Base-by-base conservation (phyloP, 1,284 basidiomycete genomes). In the Puccinia triticina region DNA sequence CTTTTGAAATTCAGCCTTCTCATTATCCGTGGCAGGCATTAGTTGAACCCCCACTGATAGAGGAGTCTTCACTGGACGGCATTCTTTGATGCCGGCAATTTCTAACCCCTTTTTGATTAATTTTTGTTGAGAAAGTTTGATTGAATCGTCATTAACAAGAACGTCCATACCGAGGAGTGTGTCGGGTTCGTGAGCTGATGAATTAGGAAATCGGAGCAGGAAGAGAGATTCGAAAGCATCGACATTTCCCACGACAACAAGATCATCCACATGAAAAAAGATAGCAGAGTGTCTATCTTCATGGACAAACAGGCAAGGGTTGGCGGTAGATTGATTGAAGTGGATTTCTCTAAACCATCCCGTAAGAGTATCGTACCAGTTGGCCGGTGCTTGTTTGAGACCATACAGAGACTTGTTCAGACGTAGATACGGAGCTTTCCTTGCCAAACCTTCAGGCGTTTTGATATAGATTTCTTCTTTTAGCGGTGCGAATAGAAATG, bases 231-330 rank as follows among this genome's bases (percentile, higher is more conserved):
- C n/a, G 16, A 71, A 71, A 2, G 1, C n/a, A 12, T 71, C 34
- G 5, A 71, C 46, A 50, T 46, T n/a, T 1, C 67, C 67, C 0
- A 71, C 40, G 1, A 71, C 67, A 0, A 71, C 11, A 0, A 71
- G 11, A 46, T 71, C 40, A 26, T 71, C 40, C 34, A 67, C 64
- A 67, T 67, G 64, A 67, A 67, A 67, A 40, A 67, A 67, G 8
- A 67, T 37, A 16, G 16, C 46, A 0, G 46, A 46, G 0, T 29
- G 0, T 26, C 32, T 26, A 11, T 71, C 67, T 26, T 71, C 23
- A 16, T 71, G 67, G 4, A 46, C 10, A 23, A 26, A 71, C 2
- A 71, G 46, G 48, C 40, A 71, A 21, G 67, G 67, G 48, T 71
- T 40, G 14, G 67, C 18, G 4, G 46, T 46, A 26, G 67, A 71